phyloP scores from a whole-genome alignment of 2,329 filamentous ascomycete genomes.

The Rugonectria rugulosa region DNA sequence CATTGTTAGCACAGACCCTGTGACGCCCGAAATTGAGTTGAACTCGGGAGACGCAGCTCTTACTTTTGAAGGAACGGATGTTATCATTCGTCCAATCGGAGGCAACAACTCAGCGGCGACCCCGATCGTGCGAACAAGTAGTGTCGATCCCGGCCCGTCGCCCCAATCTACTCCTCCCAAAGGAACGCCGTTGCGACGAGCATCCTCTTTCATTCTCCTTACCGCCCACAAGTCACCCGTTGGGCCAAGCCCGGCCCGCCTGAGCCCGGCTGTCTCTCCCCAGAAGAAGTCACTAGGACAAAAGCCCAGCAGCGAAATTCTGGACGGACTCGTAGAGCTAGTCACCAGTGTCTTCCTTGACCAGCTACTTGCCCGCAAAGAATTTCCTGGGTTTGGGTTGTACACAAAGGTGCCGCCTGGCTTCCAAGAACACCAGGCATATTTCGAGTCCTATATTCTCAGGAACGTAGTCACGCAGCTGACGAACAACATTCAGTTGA shows the following conservation, averaged over 20 bases:
- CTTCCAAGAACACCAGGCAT: slow-evolving; percentile 92
- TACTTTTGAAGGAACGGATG: slow-evolving; percentile 85
- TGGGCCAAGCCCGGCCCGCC: slow-evolving; percentile 65
- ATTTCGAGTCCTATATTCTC: slow-evolving; percentile 91
- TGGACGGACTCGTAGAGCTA: slow-evolving; percentile 80
- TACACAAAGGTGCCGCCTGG: slow-evolving; percentile 90
- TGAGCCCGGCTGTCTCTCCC: slow-evolving; percentile 54
- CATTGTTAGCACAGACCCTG: slow-evolving; percentile 83
- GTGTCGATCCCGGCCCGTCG: slow-evolving; percentile 57
- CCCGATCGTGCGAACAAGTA: slow-evolving; percentile 79
- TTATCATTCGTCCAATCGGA: slow-evolving; percentile 78
- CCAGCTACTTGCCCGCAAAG: slow-evolving; percentile 84
- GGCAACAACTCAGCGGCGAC: slow-evolving; percentile 62
- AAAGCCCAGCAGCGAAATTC: slow-evolving; percentile 71
- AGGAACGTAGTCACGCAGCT: slow-evolving; percentile 77
- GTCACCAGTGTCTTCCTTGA: slow-evolving; percentile 84
- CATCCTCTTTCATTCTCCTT: slow-evolving; percentile 91
- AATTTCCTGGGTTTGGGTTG: slow-evolving; percentile 87
- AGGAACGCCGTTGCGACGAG: slow-evolving; percentile 74
- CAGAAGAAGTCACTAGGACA: slow-evolving; percentile 57
- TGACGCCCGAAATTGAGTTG: slow-evolving; percentile 86
- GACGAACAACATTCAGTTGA: slow-evolving; percentile 72
- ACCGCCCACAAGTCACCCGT: slow-evolving; percentile 71
- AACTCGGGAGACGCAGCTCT: slow-evolving; percentile 81
- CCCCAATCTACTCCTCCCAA: slow-evolving; percentile 54